Evolutionary conservation across 1,284 basidiomycete species (phyloP).

Genomic region (Xerocomus cyaneibrunnescens): DNA sequence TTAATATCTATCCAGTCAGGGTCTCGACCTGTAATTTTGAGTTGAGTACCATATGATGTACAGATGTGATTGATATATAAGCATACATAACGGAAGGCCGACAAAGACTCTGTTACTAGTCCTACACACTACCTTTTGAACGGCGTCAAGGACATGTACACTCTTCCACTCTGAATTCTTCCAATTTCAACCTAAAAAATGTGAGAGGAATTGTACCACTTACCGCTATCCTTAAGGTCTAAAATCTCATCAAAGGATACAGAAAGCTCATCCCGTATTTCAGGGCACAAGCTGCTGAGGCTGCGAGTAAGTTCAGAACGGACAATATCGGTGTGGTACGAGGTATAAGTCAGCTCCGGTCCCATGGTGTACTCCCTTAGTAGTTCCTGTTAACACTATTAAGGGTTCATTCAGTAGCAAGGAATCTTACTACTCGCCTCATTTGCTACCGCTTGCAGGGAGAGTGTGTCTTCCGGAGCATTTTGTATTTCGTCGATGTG

Average conservation of each 20-base stretch:
- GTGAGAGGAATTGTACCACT: not conserved
- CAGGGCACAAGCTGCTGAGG: not conserved
- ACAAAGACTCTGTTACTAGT: constrained; percentile 41
- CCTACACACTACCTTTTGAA: constrained; percentile 32
- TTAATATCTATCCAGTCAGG: constrained; percentile 37
- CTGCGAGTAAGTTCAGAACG: not conserved
- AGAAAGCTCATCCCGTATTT: not conserved
- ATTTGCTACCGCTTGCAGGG: not conserved
- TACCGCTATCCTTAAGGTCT: not conserved
- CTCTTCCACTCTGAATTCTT: not conserved
- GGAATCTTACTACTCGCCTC: not conserved
- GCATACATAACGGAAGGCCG: constrained; percentile 38
- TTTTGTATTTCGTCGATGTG: not conserved
- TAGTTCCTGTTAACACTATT: not conserved
- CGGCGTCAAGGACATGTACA: not conserved
- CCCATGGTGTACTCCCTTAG: not conserved
- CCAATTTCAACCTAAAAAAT: not conserved
- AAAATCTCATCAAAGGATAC: not conserved
- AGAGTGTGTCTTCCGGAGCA: not conserved
- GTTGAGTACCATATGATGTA: constrained; percentile 13
- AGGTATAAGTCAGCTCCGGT: not conserved
- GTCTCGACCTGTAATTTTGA: not conserved
- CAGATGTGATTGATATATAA: constrained; percentile 15
- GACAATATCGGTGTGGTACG: not conserved
- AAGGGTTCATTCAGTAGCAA: not conserved